Evolutionary conservation across 768 basidiomycete species (phyloP), one percentile per base, ranked within the genome.

Genomic region (Mycena galopus): DNA sequence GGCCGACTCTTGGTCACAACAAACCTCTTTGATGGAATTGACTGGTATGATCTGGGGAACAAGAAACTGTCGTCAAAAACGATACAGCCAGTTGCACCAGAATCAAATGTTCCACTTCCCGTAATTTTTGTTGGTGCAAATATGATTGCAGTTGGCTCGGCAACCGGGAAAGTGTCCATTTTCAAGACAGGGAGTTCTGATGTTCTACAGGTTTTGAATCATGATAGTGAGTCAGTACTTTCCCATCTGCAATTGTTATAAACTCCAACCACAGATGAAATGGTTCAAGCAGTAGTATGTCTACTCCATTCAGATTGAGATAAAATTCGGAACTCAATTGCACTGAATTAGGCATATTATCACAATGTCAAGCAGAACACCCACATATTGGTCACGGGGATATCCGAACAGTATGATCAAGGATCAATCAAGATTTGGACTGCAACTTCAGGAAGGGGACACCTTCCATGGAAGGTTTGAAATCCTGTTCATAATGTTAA

Each of bases 391-490:
- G 33, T 59, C 19, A 59, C 58, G 4, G 58, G 58, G 23, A 37
- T 37, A 33, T 59, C 58, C n/a, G 58, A 59, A 23, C 58, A 59
- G n/a, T 59, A n/a, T 59, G 58, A 59, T 7, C 33, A 59, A 29
- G 23, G 16, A 8, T 10, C 32, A 59, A 10, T 59, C 4, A 37
- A 8, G 1, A n/a, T 59, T 19, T 59, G 58, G 58, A n/a, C n/a
- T n/a, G n/a, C n/a, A n/a, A n/a, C n/a, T n/a, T n/a, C n/a, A n/a
- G n/a, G n/a, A n/a, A n/a, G n/a, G n/a, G n/a, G n/a, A n/a, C n/a
- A n/a, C n/a, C n/a, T n/a, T n/a, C n/a, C n/a, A n/a, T n/a, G n/a
- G n/a, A n/a, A n/a, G n/a, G n/a, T n/a, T n/a, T n/a, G n/a, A n/a
- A n/a, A n/a, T n/a, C n/a, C n/a, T n/a, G n/a, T n/a, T n/a, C n/a